A percentile compares a stretch with the other conserved stretches of the same genome.
phyloP scores from a whole-genome alignment of 2,329 filamentous ascomycete genomes.

The Magnaporthales sp. region DNA sequence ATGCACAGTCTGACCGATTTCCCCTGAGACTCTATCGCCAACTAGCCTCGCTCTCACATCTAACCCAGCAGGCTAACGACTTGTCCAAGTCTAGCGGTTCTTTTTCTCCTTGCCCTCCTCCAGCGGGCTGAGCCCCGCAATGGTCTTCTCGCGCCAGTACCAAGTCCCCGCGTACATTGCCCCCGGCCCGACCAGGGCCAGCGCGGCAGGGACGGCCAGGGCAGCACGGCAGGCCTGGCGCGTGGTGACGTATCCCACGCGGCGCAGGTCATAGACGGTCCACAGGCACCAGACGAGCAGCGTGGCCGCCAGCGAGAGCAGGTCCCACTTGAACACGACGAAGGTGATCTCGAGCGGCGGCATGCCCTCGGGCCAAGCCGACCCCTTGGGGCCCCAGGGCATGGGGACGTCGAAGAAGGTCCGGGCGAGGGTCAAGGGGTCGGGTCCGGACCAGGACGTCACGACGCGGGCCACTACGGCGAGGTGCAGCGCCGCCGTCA shows the following conservation, averaged over 20 bases:
- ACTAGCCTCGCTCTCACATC: not conserved
- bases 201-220: not conserved
- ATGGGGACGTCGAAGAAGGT: not conserved
- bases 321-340: slow-evolving; percentile 1
- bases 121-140: slow-evolving; percentile 2
- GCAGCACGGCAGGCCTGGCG: not conserved
- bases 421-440: not conserved
- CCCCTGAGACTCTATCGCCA: not conserved
- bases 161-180: slow-evolving; percentile 5
- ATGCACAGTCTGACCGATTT: not conserved
- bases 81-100: not conserved
- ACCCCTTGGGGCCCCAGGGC: not conserved
- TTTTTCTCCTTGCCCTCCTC: slow-evolving; percentile 1
- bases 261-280: slow-evolving; percentile 3
- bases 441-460: not conserved
- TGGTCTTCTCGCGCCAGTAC: slow-evolving; percentile 4
- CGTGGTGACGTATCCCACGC: slow-evolving; percentile 1
- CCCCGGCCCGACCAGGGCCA: not conserved
- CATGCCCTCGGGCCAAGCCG: not conserved
- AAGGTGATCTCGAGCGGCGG: not conserved
- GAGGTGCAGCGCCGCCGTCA: not conserved
- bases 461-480: not conserved
- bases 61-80: not conserved
- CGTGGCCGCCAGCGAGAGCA: not conserved
- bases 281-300: slow-evolving; percentile 3